Percentiles rank a stretch among this genome's conserved stretches.
These are phyloP conservation scores for Hepatocystis sp. DNA, from an alignment of 169 alveolate species.

Conservation along the genomic window DNA sequence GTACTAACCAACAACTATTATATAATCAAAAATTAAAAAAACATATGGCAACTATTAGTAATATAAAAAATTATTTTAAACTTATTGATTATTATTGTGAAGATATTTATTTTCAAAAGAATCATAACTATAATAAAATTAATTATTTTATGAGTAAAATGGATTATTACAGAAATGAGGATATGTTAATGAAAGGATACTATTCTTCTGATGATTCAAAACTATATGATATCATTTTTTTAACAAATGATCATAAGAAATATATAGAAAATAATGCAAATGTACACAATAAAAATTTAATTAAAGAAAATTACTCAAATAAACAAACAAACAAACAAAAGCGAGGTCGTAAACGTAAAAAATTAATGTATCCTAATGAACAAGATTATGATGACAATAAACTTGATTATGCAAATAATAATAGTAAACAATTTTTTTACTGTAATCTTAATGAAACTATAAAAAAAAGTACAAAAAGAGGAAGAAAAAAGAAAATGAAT, in stretches of 20 bases:
- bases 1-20: neutral
- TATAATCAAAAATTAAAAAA: too few relatives aligned
- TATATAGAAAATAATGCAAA: neutral
- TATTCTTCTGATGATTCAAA: slow-evolving; percentile 55
- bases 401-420: too few relatives aligned
- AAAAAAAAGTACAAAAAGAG: too few relatives aligned
- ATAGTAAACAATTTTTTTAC: too few relatives aligned
- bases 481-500: too few relatives aligned
- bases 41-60: too few relatives aligned
- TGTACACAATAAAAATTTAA: too few relatives aligned
- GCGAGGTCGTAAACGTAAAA: too few relatives aligned
- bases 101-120: slow-evolving; percentile 5
- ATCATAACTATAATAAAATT: neutral
- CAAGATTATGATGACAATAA: too few relatives aligned
- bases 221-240: slow-evolving; percentile 20
- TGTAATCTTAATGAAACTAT: too few relatives aligned
- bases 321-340: too few relatives aligned
- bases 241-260: slow-evolving; percentile 15
- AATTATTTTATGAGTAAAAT: slow-evolving; percentile 37
- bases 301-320: neutral
- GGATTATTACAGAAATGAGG: slow-evolving; percentile 29
- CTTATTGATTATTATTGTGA: slow-evolving; percentile 41
- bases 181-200: slow-evolving; percentile 54
- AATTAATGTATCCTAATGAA: too few relatives aligned
- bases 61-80: slow-evolving; percentile 11